Conservation (phyloP, 2,329 filamentous ascomycete species). For the Ophiocordyceps camponoti-leonardi region DNA sequence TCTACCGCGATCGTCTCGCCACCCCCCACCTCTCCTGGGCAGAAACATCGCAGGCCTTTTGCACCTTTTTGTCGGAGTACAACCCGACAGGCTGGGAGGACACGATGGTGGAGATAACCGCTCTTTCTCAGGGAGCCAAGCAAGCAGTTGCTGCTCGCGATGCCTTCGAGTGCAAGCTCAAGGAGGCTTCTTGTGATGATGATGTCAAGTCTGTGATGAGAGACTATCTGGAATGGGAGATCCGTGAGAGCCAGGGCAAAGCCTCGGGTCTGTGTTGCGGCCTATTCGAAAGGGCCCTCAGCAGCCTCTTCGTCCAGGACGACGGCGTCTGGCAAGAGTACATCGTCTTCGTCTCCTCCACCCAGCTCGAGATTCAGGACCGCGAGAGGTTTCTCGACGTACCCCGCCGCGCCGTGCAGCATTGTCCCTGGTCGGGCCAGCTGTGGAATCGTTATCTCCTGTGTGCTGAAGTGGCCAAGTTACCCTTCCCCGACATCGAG, state of each 20-base stretch:
- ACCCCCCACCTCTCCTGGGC: slow-evolving; percentile 63
- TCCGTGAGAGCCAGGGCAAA: slow-evolving; percentile 36
- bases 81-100: slow-evolving; percentile 55
- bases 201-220: slow-evolving; percentile 32
- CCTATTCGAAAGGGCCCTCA: slow-evolving; percentile 65
- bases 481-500: slow-evolving; percentile 66
- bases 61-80: slow-evolving; percentile 56
- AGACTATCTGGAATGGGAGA: slow-evolving; percentile 79
- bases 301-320: slow-evolving; percentile 52
- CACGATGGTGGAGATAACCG: slow-evolving; percentile 52
- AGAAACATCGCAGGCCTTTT: slow-evolving; percentile 58
- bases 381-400: slow-evolving; percentile 43
- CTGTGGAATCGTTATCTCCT: slow-evolving; percentile 86
- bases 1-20: slow-evolving; percentile 53
- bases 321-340: slow-evolving; percentile 72
- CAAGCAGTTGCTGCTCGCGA: slow-evolving; percentile 45
- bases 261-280: slow-evolving; percentile 36
- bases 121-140: slow-evolving; percentile 46
- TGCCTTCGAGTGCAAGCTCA: slow-evolving; percentile 48
- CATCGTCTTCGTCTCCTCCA: slow-evolving; percentile 51
- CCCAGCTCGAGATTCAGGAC: slow-evolving; percentile 18
- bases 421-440: slow-evolving; percentile 83
- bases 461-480: slow-evolving; percentile 61
- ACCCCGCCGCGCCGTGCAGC: slow-evolving; percentile 65
- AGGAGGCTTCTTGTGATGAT: slow-evolving; percentile 36